Conservation (phyloP, 768 basidiomycete genomes). For the Phylloporus sp. region DNA sequence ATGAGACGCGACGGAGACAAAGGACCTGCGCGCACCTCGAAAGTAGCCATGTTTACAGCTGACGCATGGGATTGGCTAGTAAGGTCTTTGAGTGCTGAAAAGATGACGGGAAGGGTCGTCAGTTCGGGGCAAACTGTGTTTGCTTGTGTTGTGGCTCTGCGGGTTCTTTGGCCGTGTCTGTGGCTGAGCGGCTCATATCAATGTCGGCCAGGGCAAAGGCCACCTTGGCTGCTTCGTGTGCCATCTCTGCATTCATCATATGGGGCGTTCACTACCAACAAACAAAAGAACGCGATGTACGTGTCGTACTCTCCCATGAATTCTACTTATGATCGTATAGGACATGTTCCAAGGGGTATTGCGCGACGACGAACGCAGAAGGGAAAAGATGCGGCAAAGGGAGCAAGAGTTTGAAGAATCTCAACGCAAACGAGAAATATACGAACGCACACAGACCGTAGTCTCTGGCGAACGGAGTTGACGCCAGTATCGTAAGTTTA, state of each 20-base stretch:
- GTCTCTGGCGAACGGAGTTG: constrained; percentile 17
- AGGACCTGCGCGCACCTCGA: constrained; percentile 32
- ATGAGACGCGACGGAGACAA: constrained; percentile 3
- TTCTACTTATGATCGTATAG: constrained; percentile 38
- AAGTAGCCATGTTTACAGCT: constrained; percentile 34
- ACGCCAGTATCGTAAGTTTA: not conserved
- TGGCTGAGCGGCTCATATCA: constrained; percentile 15
- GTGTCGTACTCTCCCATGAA: not conserved
- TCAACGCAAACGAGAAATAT: constrained; percentile 56
- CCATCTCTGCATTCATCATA: constrained; percentile 63
- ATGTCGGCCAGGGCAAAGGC: constrained; percentile 71
- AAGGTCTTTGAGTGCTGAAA: constrained; percentile 8
- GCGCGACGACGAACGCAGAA: constrained; percentile 78
- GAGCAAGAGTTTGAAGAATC: constrained; percentile 61
- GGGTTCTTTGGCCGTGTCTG: not conserved
- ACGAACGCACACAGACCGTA: constrained; percentile 48
- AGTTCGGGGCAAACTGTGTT: constrained; percentile 31
- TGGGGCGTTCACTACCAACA: constrained; percentile 91
- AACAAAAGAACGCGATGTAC: constrained; percentile 73
- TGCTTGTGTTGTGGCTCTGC: constrained; percentile 33
- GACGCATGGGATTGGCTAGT: constrained; percentile 19
- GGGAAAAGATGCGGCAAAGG: constrained; percentile 63
- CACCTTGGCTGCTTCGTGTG: constrained; percentile 64
- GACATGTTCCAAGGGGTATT: constrained; percentile 90
- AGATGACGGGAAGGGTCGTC: constrained; percentile 12